Conservation (phyloP, 2,329 filamentous ascomycete genomes). For the Fusarium caatingaense region DNA sequence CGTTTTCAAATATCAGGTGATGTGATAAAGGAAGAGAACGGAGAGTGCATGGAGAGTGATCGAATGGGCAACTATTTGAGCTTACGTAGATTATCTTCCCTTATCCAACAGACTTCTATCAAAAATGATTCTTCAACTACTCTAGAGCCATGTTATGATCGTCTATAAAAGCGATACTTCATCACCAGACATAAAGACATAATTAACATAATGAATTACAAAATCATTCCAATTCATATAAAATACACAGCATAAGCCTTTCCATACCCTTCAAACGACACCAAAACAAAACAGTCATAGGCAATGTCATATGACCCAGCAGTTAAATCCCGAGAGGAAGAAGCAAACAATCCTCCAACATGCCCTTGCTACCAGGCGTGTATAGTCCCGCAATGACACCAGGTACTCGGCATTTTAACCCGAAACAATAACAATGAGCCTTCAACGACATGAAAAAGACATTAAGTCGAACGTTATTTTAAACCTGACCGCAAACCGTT, state of each 20-base stretch:
- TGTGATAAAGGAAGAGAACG: background rate
- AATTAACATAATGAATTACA: background rate
- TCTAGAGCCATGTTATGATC: background rate
- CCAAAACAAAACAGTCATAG: background rate
- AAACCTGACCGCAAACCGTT: conserved; percentile 9
- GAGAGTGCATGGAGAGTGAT: background rate
- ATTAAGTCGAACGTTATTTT: background rate
- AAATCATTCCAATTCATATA: conserved; percentile 6
- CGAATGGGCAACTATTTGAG: background rate
- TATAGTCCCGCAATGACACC: conserved; percentile 16
- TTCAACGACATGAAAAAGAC: conserved; percentile 10
- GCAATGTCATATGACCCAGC: background rate
- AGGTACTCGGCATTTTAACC: background rate
- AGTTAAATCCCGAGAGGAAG: conserved; percentile 3
- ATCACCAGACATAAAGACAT: background rate
- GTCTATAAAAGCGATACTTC: background rate
- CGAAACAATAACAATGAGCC: background rate
- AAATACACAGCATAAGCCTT: conserved; percentile 22
- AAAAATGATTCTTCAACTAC: background rate
- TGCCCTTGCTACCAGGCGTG: conserved; percentile 3
- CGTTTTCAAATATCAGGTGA: background rate
- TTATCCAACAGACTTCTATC: background rate
- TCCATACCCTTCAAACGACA: background rate
- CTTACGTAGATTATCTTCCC: background rate
- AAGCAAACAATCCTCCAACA: background rate